Evolutionary conservation across 768 basidiomycete genomes (phyloP), one percentile per base, ranked within the genome.

Genomic region (Mycena maculata): DNA sequence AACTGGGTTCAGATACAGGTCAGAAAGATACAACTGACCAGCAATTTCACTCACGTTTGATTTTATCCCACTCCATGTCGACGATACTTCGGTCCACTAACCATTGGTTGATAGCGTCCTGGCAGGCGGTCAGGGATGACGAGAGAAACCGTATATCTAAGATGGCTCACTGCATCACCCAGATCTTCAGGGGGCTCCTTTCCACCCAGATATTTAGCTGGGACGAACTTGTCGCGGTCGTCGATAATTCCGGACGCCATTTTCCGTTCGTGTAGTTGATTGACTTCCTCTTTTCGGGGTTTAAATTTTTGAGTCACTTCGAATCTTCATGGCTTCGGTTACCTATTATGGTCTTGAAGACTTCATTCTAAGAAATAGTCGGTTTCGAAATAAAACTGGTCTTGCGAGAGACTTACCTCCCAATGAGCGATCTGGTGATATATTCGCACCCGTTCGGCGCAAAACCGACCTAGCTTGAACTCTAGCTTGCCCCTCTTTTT

Each of bases 371-470:
- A 38, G 49, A 38, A n/a, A 22, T 41, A 25, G 33, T 41, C 28
- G 39, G 8, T 13, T n/a, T 68, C 38, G 71, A 31, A 61, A 23
- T 74, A 61, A 49, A 71, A 65, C 22, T 28, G 23, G 41, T 31
- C 25, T 23, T 44, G 42, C n/a, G 33, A 52, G 61, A 31, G 20
- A 55, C 84, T 62, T 67, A 93, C 93, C 88, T 94, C 93, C 93
- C 93, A 95, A 72, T 95, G 93, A 22, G 84, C 85, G 72, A 94
- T 89, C 58, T 84, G 77, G 73, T 95, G 93, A 71, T 86, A 95
- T 20, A 89, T 86, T 56, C 76, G 79, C 3, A 90, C 89, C 56
- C 93, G 85, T 52, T 80, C 80, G 3, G 90, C 93, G 75, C 93
- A 95, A 74, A 93, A 94, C 36, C 91, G 86, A n/a, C 93, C 93